phyloP scores from a whole-genome alignment of 495 filamentous ascomycete species.

The Coniosporium apollinis region DNA sequence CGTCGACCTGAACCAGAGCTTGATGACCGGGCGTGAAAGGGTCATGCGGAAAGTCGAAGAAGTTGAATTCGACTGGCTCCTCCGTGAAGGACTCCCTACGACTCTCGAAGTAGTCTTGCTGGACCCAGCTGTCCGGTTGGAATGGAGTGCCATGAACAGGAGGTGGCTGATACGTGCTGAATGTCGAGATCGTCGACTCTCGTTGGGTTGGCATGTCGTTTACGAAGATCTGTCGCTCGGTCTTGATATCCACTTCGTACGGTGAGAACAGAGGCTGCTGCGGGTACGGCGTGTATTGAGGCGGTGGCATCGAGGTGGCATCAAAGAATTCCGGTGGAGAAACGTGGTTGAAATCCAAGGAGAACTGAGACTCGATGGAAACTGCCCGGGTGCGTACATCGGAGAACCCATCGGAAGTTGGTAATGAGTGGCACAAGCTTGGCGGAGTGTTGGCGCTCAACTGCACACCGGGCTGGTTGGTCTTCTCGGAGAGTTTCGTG shows the following conservation, averaged over 20 bases:
- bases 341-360: constrained; percentile 57
- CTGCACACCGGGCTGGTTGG: constrained; percentile 30
- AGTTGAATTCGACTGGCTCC: constrained; percentile 51
- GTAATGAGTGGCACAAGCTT: constrained; percentile 63
- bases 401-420: constrained; percentile 35
- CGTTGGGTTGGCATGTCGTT: constrained; percentile 71
- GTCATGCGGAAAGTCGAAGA: constrained; percentile 58
- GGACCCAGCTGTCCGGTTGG: constrained; percentile 52
- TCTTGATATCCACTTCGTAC: constrained; percentile 92
- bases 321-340: constrained; percentile 19
- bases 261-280: constrained; percentile 46
- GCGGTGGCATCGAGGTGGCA: constrained; percentile 19
- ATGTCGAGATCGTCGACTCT: constrained; percentile 74
- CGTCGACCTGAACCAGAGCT: constrained; percentile 68
- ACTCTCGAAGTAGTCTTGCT: constrained; percentile 51
- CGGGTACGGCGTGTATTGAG: constrained; percentile 18
- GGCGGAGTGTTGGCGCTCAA: constrained; percentile 50
- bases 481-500: constrained; percentile 83
- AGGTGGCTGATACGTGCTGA: constrained; percentile 70
- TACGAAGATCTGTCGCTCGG: constrained; percentile 85
- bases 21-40: constrained; percentile 37
- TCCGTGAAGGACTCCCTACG: constrained; percentile 44
- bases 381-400: constrained; percentile 56
- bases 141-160: constrained; percentile 47
- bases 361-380: constrained; percentile 62